Evolutionary conservation across 768 basidiomycete genomes (phyloP).

Genomic region (Rubroboletus satanas): DNA sequence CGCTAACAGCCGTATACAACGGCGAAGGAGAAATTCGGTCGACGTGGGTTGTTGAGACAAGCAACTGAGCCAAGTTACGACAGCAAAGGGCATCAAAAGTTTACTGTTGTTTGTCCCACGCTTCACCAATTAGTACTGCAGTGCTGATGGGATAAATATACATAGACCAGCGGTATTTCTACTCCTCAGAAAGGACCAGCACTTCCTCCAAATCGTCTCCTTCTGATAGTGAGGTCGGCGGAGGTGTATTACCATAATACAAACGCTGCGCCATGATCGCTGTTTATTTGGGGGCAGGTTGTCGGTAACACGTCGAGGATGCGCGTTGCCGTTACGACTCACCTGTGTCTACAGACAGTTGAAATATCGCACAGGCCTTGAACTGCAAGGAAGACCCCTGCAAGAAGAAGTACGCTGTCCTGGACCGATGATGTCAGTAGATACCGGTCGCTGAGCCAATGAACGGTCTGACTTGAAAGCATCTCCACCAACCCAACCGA

Average conservation of each 20-base stretch:
- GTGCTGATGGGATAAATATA: background rate
- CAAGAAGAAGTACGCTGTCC: slow-evolving; percentile 77
- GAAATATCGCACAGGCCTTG: slow-evolving; percentile 79
- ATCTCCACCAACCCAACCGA: slow-evolving; percentile 85
- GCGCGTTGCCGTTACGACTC: slow-evolving; percentile 26
- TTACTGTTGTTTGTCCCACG: slow-evolving; percentile 32
- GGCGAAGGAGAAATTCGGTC: slow-evolving; percentile 13
- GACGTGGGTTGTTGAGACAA: slow-evolving; percentile 25
- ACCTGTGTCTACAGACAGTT: slow-evolving; percentile 77
- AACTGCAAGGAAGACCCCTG: slow-evolving; percentile 74
- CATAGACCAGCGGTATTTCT: slow-evolving; percentile 18
- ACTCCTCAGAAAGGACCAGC: slow-evolving; percentile 60
- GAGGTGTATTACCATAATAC: slow-evolving; percentile 69
- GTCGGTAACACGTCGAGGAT: slow-evolving; percentile 8
- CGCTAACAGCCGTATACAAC: slow-evolving; percentile 15
- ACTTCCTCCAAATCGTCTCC: slow-evolving; percentile 72
- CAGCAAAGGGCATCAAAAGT: slow-evolving; percentile 22
- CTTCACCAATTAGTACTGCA: slow-evolving; percentile 1
- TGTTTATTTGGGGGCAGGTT: slow-evolving; percentile 28
- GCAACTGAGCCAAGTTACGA: slow-evolving; percentile 6
- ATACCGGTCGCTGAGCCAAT: slow-evolving; percentile 1
- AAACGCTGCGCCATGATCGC: slow-evolving; percentile 72
- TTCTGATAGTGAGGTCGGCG: slow-evolving; percentile 44
- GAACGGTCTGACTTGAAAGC: slow-evolving; percentile 64
- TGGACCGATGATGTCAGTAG: slow-evolving; percentile 31